phyloP scores from a whole-genome alignment of 305 asterid genomes.

The Fraxinus sp. region DNA sequence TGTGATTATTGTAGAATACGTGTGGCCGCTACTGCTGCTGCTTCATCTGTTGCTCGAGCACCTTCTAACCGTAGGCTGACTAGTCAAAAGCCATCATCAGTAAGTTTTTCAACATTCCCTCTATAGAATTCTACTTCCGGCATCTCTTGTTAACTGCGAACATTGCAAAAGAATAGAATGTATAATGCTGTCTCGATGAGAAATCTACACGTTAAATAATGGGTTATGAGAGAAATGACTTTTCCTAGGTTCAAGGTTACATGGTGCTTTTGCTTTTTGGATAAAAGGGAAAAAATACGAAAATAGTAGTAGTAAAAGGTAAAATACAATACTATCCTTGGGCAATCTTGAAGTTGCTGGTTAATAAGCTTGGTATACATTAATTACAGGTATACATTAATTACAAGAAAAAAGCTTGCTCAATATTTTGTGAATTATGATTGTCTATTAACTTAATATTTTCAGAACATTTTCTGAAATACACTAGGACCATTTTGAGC shows the following conservation, averaged over 20 bases:
- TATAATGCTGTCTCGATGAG: neutral
- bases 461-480: too few relatives aligned
- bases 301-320: neutral
- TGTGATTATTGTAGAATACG: constrained; percentile 64
- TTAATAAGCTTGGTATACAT: neutral
- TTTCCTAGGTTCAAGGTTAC: neutral
- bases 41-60: constrained; percentile 91
- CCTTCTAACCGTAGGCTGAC: constrained; percentile 59
- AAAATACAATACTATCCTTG: neutral
- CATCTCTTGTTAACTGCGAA: neutral
- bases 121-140: neutral
- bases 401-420: neutral
- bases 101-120: constrained; percentile 34
- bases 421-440: too few relatives aligned
- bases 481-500: too few relatives aligned
- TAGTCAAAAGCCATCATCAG: constrained; percentile 56
- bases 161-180: neutral
- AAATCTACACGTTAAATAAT: neutral
- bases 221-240: neutral
- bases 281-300: neutral
- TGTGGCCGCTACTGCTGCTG: constrained; percentile 94
- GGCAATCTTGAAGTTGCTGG: neutral
- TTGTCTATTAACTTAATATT: too few relatives aligned
- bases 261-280: neutral
- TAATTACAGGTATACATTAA: neutral